phyloP scores from a whole-genome alignment of 176 grass and related monocot genomes.

The Oryza glumipatula region DNA sequence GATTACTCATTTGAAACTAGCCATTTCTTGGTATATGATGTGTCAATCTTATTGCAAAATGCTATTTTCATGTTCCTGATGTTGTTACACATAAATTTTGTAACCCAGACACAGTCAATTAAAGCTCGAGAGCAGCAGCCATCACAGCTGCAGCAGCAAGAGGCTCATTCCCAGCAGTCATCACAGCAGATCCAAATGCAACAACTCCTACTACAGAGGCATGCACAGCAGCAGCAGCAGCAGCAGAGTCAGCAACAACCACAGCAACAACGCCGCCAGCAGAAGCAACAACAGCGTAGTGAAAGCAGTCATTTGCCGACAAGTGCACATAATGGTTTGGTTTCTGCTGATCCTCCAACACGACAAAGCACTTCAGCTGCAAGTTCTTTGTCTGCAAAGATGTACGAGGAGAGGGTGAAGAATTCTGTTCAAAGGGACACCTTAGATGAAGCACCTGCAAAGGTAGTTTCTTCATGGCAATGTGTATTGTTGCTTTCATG shows the following conservation, averaged over 20 bases:
- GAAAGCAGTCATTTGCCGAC: slow-evolving; percentile 46
- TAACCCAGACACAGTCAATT: slow-evolving; percentile 47
- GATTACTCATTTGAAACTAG: slow-evolving; percentile 4
- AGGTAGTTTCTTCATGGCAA: slow-evolving; percentile 36
- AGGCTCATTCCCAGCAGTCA: slow-evolving; percentile 37
- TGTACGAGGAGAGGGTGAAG: slow-evolving; percentile 60
- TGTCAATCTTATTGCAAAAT: slow-evolving; percentile 3
- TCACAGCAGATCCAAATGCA: slow-evolving; percentile 61
- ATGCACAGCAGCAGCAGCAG: slow-evolving; percentile 43
- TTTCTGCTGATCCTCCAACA: slow-evolving; percentile 42
- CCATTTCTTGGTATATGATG: slow-evolving; percentile 12
- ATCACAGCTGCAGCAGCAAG: slow-evolving; percentile 41
- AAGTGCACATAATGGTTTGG: slow-evolving; percentile 48
- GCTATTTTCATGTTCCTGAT: background rate
- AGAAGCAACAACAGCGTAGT: slow-evolving; percentile 52
- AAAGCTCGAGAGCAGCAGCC: slow-evolving; percentile 64
- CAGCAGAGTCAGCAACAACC: slow-evolving; percentile 35
- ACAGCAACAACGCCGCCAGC: slow-evolving; percentile 40
- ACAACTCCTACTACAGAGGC: slow-evolving; percentile 52
- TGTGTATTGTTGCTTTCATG: slow-evolving; percentile 22
- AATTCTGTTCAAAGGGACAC: slow-evolving; percentile 58
- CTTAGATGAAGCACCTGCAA: slow-evolving; percentile 49
- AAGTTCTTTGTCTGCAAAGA: slow-evolving; percentile 60
- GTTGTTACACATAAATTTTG: slow-evolving; percentile 8
- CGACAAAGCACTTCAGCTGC: slow-evolving; percentile 44